Evolutionary conservation across 257 asterid genomes (phyloP), one percentile per base, ranked within the genome.

Genomic region (Mentha longifolia): DNA sequence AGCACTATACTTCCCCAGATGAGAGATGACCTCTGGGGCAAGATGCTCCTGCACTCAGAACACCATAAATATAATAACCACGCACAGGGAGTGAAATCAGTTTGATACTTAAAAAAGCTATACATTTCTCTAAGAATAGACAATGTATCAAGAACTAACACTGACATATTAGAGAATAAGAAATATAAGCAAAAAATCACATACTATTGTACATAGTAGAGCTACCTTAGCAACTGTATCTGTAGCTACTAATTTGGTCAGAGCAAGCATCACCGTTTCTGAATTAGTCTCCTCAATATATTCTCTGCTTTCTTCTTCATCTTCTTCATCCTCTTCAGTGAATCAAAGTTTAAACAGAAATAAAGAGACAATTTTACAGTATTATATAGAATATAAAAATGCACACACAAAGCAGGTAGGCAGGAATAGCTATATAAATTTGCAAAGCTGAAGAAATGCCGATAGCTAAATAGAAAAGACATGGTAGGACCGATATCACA

Each of bases 211-310:
- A 14, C 69, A 55, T 20, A 74, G n/a, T 68, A 65, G 57, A 62
- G 67, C 82, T 71, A 94, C 97, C 97, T 81, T 86, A 59, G 88
- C 86, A 84, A 92, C 93, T 70, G 95, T 81, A 39, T 84, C 96
- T 16, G 77, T 82, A 69, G 85, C 86, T 82, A 94, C 93, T 78
- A 94, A 76, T 83, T 88, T 94, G 74, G 88, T 80, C 52, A 91
- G 88, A 80, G 89, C 88, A 83, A 84, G 76, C 92, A 92, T 87
- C 79, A 89, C 85, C 4, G 89, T 80, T 73, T 87, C 97, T 65
- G 91, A 80, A 81, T 89, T 89, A 72, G 90, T 87, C 83, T 95
- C 98, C 87, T 95, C 99, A 67, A 85, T 78, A 75, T 95, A 95
- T 83, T 92, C 99, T 78, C 74, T 84, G 76, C 84, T 89, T 61